Percentiles rank a stretch among this genome's conserved stretches.
phyloP scores from a whole-genome alignment of 1,284 basidiomycete genomes.

The Marasmius oreades region DNA sequence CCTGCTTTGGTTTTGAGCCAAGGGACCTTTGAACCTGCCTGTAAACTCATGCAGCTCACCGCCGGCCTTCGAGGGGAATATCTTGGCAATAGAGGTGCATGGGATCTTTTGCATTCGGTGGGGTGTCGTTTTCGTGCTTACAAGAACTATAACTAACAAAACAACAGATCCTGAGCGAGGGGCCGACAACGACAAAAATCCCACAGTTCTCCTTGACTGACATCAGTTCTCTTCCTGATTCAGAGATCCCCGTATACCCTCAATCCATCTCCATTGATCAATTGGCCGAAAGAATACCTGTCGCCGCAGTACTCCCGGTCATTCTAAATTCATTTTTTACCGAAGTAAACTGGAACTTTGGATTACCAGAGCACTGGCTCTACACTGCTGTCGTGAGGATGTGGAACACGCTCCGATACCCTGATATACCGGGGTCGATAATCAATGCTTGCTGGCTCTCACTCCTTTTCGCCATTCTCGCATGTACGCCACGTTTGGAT shows the following conservation, averaged over 20 bases:
- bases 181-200: conserved; percentile 25
- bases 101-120: conserved; percentile 1
- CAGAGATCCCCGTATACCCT: neutral
- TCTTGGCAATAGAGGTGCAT: neutral
- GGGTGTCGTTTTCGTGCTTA: neutral
- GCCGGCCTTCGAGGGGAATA: neutral
- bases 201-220: conserved; percentile 35
- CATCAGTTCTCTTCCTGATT: conserved; percentile 19
- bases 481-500: conserved; percentile 29
- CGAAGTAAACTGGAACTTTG: conserved; percentile 47
- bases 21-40: neutral
- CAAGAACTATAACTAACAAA: neutral
- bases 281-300: conserved; percentile 37
- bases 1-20: conserved; percentile 1
- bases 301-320: conserved; percentile 27
- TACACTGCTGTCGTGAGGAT: conserved; percentile 35
- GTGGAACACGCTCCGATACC: conserved; percentile 38
- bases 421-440: conserved; percentile 27
- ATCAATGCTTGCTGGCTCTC: conserved; percentile 49
- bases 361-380: conserved; percentile 48
- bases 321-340: conserved; percentile 40
- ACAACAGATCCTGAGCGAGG: neutral
- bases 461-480: conserved; percentile 45
- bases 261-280: conserved; percentile 8
- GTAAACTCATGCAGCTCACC: neutral